phyloP scores from a whole-genome alignment of 345 rosid genomes.

The Eucalyptus curtisii region DNA sequence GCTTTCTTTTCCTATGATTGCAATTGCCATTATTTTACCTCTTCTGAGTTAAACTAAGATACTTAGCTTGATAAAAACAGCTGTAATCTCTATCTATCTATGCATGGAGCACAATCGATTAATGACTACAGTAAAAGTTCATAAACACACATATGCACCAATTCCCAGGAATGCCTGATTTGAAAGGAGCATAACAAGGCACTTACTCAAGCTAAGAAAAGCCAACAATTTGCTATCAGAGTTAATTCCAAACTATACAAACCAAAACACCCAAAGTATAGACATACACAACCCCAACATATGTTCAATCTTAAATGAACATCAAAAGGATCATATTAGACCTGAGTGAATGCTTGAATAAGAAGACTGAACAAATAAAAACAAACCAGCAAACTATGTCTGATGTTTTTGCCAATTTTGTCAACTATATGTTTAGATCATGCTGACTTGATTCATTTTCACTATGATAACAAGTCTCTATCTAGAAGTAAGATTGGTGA shows the following conservation, averaged over 20 bases:
- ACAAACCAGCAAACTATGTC: not conserved
- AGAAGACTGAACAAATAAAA: not conserved
- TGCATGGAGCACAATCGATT: not conserved
- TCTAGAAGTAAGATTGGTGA: not conserved
- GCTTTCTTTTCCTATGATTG: too few relatives aligned
- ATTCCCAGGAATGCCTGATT: not conserved
- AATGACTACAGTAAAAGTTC: not conserved
- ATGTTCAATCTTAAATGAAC: not conserved
- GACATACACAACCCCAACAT: not conserved
- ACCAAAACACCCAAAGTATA: not conserved
- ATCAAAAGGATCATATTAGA: not conserved
- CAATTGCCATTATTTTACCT: not conserved
- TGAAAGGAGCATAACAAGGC: not conserved
- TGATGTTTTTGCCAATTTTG: not conserved
- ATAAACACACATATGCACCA: not conserved
- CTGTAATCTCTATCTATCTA: not conserved
- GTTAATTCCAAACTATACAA: not conserved
- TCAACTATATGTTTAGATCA: not conserved
- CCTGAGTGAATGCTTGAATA: not conserved
- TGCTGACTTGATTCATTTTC: not conserved
- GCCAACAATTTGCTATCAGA: not conserved
- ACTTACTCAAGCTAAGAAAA: not conserved
- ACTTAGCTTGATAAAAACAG: not conserved
- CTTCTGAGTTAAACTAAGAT: not conserved
- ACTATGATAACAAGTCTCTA: not conserved